Base-by-base conservation (phyloP, 768 basidiomycete species). In the Pulveroboletus sp. region DNA sequence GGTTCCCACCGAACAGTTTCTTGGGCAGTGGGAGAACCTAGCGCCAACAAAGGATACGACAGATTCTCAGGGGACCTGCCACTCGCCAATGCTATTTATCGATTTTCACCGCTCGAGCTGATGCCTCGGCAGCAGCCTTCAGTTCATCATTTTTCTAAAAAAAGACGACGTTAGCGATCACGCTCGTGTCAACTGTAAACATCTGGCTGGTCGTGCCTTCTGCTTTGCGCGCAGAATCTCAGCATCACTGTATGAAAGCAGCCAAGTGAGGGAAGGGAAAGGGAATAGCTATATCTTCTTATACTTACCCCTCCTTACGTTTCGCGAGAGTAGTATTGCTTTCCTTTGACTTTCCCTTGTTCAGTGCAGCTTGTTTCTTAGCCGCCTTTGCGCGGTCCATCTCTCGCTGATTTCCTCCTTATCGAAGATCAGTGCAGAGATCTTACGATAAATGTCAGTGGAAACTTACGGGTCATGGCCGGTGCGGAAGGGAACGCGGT, bases 341-440 rank as follows among this genome's bases (percentile, higher is more conserved):
- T 68, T 89, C 86, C 69, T 89, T 89, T 32, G 81, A 65, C 69
- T 86, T 86, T 17, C 65, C 60, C 68, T 83, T 85, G 45, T 68
- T 69, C 13, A 55, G 47, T 7, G 72, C 69, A 1, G 76, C 76
- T 13, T 72, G 68, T 69, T 87, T 89, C 73, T 91, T 91, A 72
- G 82, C 81, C 13, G 85, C 82, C 64, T 81, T 83, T 19, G 71
- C 68, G 56, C 89, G 86, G 67, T 85, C 89, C 67, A 71, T 75
- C 7, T 91, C 89, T 45, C 89, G 80, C 67, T 90, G 88, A 64
- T 91, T 89, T 58, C 89, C 89, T 61, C 89, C 89, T 90, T 59
- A 55, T 54, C 19, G 14, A 17, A 41, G n/a, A 64, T 65, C 51
- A 59, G 43, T 13, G 27, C 19, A 7, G 23, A 12, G 2, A 29